Percentiles rank a stretch among this genome's conserved stretches.
Evolutionary conservation across 2,329 filamentous ascomycete genomes (phyloP).

Genomic region (Lasiodiplodia citricola): DNA sequence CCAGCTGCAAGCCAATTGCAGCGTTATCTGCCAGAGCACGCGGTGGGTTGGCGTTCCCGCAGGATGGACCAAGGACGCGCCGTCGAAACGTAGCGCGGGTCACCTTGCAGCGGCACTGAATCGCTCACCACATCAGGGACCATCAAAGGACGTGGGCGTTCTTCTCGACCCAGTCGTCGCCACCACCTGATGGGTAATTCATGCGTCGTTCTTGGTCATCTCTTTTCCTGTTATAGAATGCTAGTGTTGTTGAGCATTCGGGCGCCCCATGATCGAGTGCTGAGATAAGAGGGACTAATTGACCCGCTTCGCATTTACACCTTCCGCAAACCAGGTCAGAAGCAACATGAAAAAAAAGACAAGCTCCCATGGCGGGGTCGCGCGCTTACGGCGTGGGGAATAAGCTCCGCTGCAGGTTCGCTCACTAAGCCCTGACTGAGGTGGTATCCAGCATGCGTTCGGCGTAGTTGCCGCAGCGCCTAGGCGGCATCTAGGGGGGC

Average conservation of each 20-base stretch:
- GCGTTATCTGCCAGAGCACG: neutral
- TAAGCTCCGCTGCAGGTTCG: neutral
- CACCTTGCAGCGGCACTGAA: neutral
- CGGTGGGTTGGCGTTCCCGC: neutral
- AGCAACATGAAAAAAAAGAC: neutral
- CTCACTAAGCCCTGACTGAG: conserved; percentile 4
- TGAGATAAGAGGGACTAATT: neutral
- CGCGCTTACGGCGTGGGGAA: conserved; percentile 10
- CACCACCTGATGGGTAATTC: neutral
- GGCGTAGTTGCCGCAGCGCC: neutral
- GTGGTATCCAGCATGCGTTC: neutral
- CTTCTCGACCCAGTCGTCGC: neutral
- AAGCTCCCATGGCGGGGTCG: neutral
- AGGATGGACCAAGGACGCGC: neutral
- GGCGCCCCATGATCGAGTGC: neutral
- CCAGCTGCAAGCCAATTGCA: neutral
- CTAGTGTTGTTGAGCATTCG: neutral
- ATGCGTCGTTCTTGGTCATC: neutral
- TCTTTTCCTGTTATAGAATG: neutral
- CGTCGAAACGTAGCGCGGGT: neutral
- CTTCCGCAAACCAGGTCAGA: neutral
- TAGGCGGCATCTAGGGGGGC: neutral
- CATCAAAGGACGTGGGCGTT: neutral
- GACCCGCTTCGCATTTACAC: neutral
- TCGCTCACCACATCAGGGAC: neutral